phyloP scores from a whole-genome alignment of 108 stramenopile species.

The Skeletonema costatum region DNA sequence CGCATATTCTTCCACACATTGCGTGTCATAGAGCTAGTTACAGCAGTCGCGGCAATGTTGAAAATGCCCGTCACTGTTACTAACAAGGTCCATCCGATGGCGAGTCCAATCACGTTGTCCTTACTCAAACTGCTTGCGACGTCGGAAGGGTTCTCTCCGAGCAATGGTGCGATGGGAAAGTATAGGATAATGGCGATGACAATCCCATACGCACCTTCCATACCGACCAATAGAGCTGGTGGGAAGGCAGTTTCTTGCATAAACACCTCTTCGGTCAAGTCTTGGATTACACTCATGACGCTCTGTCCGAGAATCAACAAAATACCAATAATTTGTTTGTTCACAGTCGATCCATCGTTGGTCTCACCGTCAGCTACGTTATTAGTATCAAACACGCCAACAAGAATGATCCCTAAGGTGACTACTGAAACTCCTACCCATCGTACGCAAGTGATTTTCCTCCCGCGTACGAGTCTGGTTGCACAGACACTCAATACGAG shows the following conservation, averaged over 20 bases:
- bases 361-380: background rate
- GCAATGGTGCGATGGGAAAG: constrained; percentile 20
- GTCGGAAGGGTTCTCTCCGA: constrained; percentile 16
- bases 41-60: constrained; percentile 52
- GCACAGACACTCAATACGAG: constrained; percentile 42
- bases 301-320: constrained; percentile 39
- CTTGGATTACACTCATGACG: constrained; percentile 46
- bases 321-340: constrained; percentile 34
- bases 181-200: constrained; percentile 35
- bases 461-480: constrained; percentile 26
- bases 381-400: constrained; percentile 9
- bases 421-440: constrained; percentile 45
- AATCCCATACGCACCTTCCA: constrained; percentile 51
- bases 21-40: constrained; percentile 57
- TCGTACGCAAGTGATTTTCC: constrained; percentile 20
- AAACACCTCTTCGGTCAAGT: constrained; percentile 54
- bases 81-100: constrained; percentile 16
- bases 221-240: constrained; percentile 44
- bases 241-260: constrained; percentile 56
- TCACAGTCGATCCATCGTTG: constrained; percentile 3
- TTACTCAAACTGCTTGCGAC: background rate
- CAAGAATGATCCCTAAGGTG: constrained; percentile 35
- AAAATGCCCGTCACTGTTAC: constrained; percentile 49
- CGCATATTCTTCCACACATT: constrained; percentile 62
- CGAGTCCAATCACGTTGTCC: background rate